Percentiles rank a stretch among this genome's conserved stretches.
Evolutionary conservation across 768 basidiomycete genomes (phyloP).

Genomic region (Suillus paluster): DNA sequence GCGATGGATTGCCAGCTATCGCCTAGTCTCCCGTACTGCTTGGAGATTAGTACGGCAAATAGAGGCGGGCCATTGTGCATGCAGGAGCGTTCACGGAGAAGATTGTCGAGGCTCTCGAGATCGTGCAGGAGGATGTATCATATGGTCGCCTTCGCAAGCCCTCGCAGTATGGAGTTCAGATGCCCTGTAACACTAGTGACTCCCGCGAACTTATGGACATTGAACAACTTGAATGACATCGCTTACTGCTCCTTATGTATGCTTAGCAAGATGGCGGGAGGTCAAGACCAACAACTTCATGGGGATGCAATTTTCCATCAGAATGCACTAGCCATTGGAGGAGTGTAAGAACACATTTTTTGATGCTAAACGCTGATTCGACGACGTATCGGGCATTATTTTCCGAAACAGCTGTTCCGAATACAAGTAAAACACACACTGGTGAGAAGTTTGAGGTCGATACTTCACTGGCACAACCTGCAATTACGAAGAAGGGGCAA

Average conservation of each 20-base stretch:
- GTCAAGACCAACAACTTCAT: not conserved
- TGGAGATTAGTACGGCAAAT: not conserved
- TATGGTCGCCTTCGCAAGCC: no score
- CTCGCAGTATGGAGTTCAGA: no score
- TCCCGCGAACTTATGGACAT: not conserved
- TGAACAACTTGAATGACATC: no score
- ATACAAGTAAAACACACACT: not conserved
- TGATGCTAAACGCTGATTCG: not conserved
- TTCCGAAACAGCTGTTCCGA: not conserved
- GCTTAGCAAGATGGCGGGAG: not conserved
- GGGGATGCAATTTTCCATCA: not conserved
- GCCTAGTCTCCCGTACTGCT: not conserved
- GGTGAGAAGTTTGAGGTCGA: not conserved
- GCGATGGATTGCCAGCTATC: not conserved
- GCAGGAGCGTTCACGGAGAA: not conserved
- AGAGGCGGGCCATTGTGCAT: not conserved
- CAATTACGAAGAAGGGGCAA: not conserved
- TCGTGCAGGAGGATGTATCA: not conserved
- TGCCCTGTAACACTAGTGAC: no score
- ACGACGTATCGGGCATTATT: not conserved
- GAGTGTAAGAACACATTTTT: not conserved
- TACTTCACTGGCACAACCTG: not conserved
- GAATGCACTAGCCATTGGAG: not conserved
- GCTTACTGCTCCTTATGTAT: not conserved
- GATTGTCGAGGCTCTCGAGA: not conserved